Conservation (phyloP, 257 asterid species). For the Solanum boliviense region DNA sequence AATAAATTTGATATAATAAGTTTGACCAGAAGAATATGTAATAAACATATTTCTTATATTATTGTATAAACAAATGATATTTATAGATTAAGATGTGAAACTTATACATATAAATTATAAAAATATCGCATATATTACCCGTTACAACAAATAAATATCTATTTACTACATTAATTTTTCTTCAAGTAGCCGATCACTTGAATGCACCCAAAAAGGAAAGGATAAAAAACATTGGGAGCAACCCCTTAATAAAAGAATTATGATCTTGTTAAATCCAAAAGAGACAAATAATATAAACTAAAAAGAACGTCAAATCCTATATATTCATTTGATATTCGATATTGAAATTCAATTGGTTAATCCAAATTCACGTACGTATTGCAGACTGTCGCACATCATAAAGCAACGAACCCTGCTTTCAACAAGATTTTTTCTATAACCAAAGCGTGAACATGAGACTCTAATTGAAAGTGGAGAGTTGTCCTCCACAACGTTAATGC, state of each 20-base stretch:
- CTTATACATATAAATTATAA: background rate
- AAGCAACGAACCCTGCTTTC: fast-evolving
- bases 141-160: background rate
- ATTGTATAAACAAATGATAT: background rate
- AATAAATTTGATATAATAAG: background rate
- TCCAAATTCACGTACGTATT: background rate
- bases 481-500: background rate
- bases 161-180: background rate
- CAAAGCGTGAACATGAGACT: fast-evolving
- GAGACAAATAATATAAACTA: background rate
- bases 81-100: background rate
- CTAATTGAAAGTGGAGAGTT: background rate
- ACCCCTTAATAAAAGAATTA: background rate
- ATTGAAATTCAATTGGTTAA: background rate
- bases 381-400: too few relatives aligned
- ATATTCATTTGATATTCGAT: background rate
- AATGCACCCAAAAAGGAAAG: background rate
- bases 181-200: background rate
- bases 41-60: background rate
- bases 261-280: background rate
- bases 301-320: background rate
- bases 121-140: too few relatives aligned
- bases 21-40: background rate
- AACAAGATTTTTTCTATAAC: fast-evolving
- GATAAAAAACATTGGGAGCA: background rate